phyloP scores from a whole-genome alignment of 2,329 filamentous ascomycete genomes.

The Colletotrichum higginsianum region DNA sequence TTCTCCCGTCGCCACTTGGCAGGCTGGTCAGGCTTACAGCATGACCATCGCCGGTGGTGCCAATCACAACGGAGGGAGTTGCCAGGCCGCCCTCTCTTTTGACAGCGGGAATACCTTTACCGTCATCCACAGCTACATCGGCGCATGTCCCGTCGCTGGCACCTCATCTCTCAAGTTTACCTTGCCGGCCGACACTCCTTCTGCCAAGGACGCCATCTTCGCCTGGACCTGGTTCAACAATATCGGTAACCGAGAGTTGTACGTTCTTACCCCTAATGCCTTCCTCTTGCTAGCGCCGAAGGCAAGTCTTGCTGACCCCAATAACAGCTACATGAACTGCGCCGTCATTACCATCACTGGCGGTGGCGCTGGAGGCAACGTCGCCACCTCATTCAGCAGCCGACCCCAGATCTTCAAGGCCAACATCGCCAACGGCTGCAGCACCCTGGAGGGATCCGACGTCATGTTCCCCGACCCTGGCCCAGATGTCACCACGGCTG shows the following conservation, averaged over 20 bases:
- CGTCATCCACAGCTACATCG: slow-evolving; percentile 74
- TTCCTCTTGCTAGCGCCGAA: background rate
- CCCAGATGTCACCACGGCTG: slow-evolving; percentile 61
- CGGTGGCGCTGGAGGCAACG: slow-evolving; percentile 52
- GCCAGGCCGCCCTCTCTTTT: slow-evolving; percentile 82
- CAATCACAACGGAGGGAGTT: slow-evolving; percentile 79
- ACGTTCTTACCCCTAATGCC: background rate
- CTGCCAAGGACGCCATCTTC: slow-evolving; percentile 72
- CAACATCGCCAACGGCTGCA: slow-evolving; percentile 75
- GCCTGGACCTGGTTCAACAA: slow-evolving; percentile 86
- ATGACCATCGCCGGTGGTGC: slow-evolving; percentile 76
- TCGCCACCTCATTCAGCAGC: slow-evolving; percentile 58
- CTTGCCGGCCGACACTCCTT: slow-evolving; percentile 74
- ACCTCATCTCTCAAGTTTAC: slow-evolving; percentile 74
- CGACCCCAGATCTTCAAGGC: slow-evolving; percentile 80
- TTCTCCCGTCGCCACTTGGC: slow-evolving; percentile 71
- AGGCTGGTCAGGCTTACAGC: slow-evolving; percentile 73
- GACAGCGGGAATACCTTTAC: slow-evolving; percentile 79
- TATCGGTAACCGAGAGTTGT: slow-evolving; percentile 82
- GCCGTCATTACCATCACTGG: slow-evolving; percentile 75
- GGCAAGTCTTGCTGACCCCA: slow-evolving; percentile 5
- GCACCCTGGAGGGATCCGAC: slow-evolving; percentile 69
- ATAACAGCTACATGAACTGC: slow-evolving; percentile 82
- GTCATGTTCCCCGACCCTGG: slow-evolving; percentile 78
- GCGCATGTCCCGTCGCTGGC: slow-evolving; percentile 64